phyloP scores from a whole-genome alignment of 176 grass and related monocot genomes.

The Elaeis guineensis region DNA sequence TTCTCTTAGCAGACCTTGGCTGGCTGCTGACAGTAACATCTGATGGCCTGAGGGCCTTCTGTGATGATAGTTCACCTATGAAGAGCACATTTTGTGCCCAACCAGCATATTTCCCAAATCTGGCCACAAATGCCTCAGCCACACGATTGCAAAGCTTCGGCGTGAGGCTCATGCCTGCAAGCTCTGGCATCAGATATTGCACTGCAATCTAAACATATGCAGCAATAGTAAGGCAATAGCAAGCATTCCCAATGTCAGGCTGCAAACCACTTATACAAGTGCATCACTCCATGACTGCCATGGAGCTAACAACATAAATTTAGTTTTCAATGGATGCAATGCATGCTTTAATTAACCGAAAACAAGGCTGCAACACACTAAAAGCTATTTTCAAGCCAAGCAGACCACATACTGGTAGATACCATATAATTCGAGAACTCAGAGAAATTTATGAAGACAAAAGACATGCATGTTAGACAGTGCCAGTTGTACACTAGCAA shows the following conservation, averaged over 20 bases:
- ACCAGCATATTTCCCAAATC: conserved; percentile 77
- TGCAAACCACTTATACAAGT: background rate
- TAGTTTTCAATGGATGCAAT: background rate
- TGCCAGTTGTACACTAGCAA: no score
- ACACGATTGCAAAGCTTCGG: conserved; percentile 58
- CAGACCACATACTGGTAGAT: no score
- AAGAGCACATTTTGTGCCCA: conserved; percentile 98
- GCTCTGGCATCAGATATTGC: conserved; percentile 64
- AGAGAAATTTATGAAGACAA: no score
- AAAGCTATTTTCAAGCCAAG: no score
- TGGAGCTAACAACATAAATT: background rate
- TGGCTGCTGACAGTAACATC: background rate
- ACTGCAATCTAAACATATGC: conserved; percentile 54
- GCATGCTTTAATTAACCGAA: no score
- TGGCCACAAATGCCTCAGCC: conserved; percentile 67
- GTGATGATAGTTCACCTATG: conserved; percentile 61
- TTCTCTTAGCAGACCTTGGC: conserved; percentile 45
- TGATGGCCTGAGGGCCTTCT: conserved; percentile 26
- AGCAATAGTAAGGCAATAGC: conserved; percentile 7
- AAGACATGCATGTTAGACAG: no score
- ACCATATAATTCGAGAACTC: no score
- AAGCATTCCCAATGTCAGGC: background rate
- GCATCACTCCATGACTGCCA: background rate
- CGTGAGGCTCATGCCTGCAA: conserved; percentile 58
- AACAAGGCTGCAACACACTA: no score